A percentile compares a stretch with the other conserved stretches of the same genome.
Conservation (phyloP, 2,329 filamentous ascomycete species). For the Huntiella abstrusa region DNA sequence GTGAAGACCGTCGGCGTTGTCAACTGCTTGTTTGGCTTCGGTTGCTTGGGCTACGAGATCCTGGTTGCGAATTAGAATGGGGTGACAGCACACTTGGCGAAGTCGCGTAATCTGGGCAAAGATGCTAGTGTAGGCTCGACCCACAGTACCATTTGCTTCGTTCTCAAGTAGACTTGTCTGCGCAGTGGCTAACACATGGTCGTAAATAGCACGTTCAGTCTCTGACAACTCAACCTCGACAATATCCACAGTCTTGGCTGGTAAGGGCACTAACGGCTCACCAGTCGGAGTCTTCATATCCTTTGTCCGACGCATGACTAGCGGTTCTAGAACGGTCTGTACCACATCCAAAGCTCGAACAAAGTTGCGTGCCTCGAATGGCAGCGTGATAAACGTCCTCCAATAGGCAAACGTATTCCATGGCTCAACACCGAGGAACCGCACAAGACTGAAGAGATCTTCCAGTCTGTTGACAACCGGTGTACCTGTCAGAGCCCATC, state of each 20-base stretch:
- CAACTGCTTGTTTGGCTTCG: constrained; percentile 57
- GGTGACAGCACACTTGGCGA: constrained; percentile 87
- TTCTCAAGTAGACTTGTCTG: constrained; percentile 74
- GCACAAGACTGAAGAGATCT: constrained; percentile 81
- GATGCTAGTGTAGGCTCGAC: constrained; percentile 93
- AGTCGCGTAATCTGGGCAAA: constrained; percentile 91
- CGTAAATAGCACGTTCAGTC: constrained; percentile 76
- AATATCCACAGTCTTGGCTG: constrained; percentile 64
- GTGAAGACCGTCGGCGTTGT: constrained; percentile 61
- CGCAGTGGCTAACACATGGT: constrained; percentile 68
- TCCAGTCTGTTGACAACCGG: constrained; percentile 93
- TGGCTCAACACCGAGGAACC: constrained; percentile 83
- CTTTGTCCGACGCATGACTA: constrained; percentile 90
- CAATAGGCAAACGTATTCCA: constrained; percentile 99
- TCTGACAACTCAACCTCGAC: constrained; percentile 73
- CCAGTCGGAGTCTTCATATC: constrained; percentile 94
- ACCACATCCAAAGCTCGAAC: constrained; percentile 88
- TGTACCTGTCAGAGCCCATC: constrained; percentile 88
- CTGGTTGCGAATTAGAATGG: constrained; percentile 70
- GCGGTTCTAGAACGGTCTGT: constrained; percentile 83
- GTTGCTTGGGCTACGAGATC: constrained; percentile 74
- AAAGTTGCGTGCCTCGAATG: constrained; percentile 91
- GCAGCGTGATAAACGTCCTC: constrained; percentile 95
- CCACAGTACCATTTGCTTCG: constrained; percentile 73
- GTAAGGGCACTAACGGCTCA: constrained; percentile 54